Evolutionary conservation across 441 rosid genomes (phyloP), one percentile per base, ranked within the genome.

Genomic region (Hura crepitans): DNA sequence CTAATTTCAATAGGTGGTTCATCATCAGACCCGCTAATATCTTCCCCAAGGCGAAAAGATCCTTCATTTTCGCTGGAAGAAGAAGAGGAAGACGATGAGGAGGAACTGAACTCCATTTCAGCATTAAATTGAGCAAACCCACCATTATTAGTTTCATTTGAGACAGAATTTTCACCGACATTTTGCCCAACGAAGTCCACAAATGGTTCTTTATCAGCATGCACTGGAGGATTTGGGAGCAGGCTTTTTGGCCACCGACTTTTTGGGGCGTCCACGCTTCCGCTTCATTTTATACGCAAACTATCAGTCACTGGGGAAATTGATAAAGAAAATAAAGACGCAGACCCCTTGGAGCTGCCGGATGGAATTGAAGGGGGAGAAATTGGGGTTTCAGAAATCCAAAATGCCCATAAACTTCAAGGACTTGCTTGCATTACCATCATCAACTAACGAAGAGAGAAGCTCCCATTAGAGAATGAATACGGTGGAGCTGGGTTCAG

Each of bases 51-150:
- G 51, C 75, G 54, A 65, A 54, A 68, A 15, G 83, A 74, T 37
- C 68, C 78, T 27, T 75, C 80, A 17, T 60, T 73, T 65, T 74
- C 82, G 20, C 78, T 79, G 6, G 84, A 81, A 72, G 82, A 80
- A 23, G 74, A 68, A 11, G 71, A 46, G 0, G 65, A 56, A 1
- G 60, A 66, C 0, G 71, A 58, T 3, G 74, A 27, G 4, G 64
- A 72, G 12, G 63, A 43, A 46, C 27, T 33, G 35, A 67, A 56
- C 35, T 62, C 68, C 33, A 8, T 31, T 0, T 35, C 66, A 57
- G 46, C n/a, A 64, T 65, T 62, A 63, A 25, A 50, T 7, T 47
- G 71, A 65, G 0, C 62, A 71, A 67, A 69, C 33, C 33, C 57
- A 17, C 27, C 8, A 20, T 30, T n/a, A 28, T 61, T 35, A 39